Conservation (phyloP, 495 filamentous ascomycete species). For the Trichoderma virens region DNA sequence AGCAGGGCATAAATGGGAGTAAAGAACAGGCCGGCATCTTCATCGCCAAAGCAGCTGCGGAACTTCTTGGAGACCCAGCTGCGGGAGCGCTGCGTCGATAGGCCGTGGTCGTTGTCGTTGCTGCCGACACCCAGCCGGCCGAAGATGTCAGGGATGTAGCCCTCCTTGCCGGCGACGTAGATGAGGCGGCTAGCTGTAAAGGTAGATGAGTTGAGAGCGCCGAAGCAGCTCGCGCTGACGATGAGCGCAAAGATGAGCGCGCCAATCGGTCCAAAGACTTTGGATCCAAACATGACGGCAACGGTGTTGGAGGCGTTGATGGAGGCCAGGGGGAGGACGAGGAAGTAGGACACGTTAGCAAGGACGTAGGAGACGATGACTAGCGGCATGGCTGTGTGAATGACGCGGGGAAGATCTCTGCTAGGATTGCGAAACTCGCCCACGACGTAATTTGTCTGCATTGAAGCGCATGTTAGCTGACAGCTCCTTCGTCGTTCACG, state of each 20-base stretch:
- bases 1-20: constrained; percentile 87
- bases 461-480: neutral
- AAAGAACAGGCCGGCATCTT: constrained; percentile 59
- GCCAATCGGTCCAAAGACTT: constrained; percentile 80
- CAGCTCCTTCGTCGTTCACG: neutral
- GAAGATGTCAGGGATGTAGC: constrained; percentile 79
- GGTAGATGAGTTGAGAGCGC: constrained; percentile 87
- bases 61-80: constrained; percentile 52
- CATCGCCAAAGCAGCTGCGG: constrained; percentile 50
- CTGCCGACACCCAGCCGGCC: constrained; percentile 68
- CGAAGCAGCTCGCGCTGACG: constrained; percentile 82
- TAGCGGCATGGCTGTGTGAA: constrained; percentile 93
- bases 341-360: constrained; percentile 87
- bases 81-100: constrained; percentile 44
- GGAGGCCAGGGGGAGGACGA: constrained; percentile 74
- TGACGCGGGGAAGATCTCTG: constrained; percentile 86
- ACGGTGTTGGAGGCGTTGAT: constrained; percentile 87
- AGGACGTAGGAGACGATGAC: constrained; percentile 87
- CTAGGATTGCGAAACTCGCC: constrained; percentile 90
- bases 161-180: constrained; percentile 92
- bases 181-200: constrained; percentile 90
- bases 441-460: constrained; percentile 89
- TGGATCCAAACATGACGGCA: constrained; percentile 84
- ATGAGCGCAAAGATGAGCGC: constrained; percentile 81
- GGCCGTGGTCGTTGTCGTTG: constrained; percentile 20